These are phyloP conservation scores for Asterella californica DNA, from an alignment of 225 moss, liverwort and hornwort genomes.

Conservation along the genomic window DNA sequence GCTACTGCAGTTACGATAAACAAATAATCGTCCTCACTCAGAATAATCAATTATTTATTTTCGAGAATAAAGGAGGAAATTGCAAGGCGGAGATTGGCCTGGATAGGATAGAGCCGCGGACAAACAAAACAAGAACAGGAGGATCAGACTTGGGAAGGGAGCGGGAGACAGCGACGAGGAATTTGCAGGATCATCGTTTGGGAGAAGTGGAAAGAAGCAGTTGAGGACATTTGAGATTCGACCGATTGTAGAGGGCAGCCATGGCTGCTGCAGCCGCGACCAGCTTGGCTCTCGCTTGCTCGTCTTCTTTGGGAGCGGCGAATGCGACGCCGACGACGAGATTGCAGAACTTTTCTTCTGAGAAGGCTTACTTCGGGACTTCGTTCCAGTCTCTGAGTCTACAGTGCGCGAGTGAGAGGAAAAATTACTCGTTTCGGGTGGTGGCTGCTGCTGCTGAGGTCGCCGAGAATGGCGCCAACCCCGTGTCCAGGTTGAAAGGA, in stretches of 20 bases:
- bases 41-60: too few species aligned
- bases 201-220: background rate
- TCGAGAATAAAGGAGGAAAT: background rate
- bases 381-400: constrained; percentile 4
- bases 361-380: constrained; percentile 10
- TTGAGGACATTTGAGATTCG: background rate
- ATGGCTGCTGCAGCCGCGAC: constrained; percentile 9
- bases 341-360: background rate
- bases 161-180: background rate
- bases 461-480: constrained; percentile 24
- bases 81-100: constrained; percentile 15
- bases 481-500: constrained; percentile 53
- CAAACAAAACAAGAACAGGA: background rate
- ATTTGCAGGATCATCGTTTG: background rate
- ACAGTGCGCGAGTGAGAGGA: background rate
- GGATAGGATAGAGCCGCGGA: constrained; percentile 2
- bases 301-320: background rate
- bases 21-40: too few species aligned
- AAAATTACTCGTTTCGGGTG: background rate
- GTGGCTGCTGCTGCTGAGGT: constrained; percentile 28
- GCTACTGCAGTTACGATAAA: too few species aligned
- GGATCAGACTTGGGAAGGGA: background rate
- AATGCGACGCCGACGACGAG: background rate
- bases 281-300: background rate
- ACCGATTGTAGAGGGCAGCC: background rate